These are phyloP conservation scores for Pharnaceum exiguum DNA, from an alignment of 148 eudicot genomes.

Conservation along the genomic window DNA sequence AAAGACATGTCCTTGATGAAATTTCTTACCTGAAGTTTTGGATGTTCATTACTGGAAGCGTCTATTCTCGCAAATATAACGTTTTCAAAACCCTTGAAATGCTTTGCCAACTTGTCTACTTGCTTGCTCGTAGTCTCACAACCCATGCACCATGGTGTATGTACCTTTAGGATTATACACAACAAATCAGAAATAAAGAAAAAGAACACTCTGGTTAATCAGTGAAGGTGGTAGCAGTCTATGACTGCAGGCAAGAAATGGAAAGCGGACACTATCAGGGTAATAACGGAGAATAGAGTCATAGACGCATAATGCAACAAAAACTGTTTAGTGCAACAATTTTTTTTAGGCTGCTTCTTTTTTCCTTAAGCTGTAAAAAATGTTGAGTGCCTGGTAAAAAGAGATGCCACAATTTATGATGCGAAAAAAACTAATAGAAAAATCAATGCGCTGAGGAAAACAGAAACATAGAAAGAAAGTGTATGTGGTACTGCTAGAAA, in stretches of 20 bases:
- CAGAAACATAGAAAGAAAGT: not conserved
- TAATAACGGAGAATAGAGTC: not conserved
- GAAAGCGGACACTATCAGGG: not conserved
- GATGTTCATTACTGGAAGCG: conserved; percentile 85
- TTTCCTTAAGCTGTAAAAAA: too few relatives aligned
- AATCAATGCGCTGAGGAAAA: too few relatives aligned
- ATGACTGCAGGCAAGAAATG: too few relatives aligned
- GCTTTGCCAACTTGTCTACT: conserved; percentile 91
- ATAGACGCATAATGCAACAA: not conserved
- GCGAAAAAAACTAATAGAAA: too few relatives aligned
- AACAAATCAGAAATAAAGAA: not conserved
- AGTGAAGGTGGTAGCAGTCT: not conserved
- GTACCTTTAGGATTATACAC: conserved; percentile 42
- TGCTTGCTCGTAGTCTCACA: conserved; percentile 79
- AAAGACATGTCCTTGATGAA: not conserved
- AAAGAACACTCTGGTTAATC: not conserved
- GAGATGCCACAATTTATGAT: too few relatives aligned
- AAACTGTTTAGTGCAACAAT: not conserved
- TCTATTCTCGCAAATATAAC: conserved; percentile 72
- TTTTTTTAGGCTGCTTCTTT: too few relatives aligned
- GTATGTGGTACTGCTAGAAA: too few relatives aligned
- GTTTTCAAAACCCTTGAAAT: conserved; percentile 72
- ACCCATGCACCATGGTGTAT: conserved; percentile 83
- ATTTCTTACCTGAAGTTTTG: conserved; percentile 58
- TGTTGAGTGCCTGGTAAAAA: too few relatives aligned